Percentiles rank a stretch among this genome's conserved stretches.
Conservation (phyloP, 2,329 filamentous ascomycete genomes). For the Monilinia fructicola region DNA sequence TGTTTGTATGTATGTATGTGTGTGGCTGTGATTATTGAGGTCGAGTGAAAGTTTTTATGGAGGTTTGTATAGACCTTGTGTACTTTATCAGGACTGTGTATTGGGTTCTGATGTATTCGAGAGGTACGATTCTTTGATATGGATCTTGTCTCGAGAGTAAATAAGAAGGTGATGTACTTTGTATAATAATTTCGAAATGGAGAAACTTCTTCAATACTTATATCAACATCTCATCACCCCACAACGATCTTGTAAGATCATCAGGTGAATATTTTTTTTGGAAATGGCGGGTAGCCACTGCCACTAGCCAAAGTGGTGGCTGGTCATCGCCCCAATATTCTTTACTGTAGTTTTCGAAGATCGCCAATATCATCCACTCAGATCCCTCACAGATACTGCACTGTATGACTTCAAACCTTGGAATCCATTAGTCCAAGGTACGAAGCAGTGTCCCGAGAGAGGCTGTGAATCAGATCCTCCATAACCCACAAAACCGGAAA, state of each 20-base stretch:
- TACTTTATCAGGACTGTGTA: background rate
- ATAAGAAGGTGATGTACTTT: background rate
- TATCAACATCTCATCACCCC: conserved; percentile 11
- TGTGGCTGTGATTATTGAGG: background rate
- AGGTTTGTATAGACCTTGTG: background rate
- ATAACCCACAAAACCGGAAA: conserved; percentile 6
- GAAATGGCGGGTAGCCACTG: conserved; percentile 6
- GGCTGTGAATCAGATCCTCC: conserved; percentile 1
- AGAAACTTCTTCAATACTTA: conserved; percentile 8
- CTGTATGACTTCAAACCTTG: background rate
- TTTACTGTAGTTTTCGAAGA: conserved; percentile 7
- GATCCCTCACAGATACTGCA: background rate
- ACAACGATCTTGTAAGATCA: conserved; percentile 4
- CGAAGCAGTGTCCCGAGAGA: background rate
- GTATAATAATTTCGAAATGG: background rate
- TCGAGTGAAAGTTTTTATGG: background rate
- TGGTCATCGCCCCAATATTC: conserved; percentile 6
- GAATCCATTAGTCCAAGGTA: conserved; percentile 7
- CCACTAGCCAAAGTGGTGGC: conserved; percentile 10
- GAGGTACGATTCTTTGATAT: background rate
- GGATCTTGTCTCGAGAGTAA: background rate
- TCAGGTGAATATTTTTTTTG: conserved; percentile 5
- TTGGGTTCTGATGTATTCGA: background rate
- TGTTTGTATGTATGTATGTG: background rate
- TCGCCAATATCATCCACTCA: conserved; percentile 1